phyloP scores from a whole-genome alignment of 495 filamentous ascomycete genomes.

The Penicillium paxilli region DNA sequence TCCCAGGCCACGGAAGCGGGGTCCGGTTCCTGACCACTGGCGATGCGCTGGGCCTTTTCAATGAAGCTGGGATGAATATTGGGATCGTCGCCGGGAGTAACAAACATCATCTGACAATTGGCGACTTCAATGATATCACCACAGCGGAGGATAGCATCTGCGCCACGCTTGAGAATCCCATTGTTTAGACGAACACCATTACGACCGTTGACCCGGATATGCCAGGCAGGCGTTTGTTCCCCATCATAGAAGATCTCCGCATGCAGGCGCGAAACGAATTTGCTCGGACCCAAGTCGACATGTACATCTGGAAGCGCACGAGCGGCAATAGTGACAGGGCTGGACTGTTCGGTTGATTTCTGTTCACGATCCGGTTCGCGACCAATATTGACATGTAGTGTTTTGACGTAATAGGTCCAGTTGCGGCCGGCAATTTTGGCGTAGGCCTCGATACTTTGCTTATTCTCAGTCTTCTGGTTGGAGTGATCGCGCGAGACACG shows the following conservation, averaged over 20 bases:
- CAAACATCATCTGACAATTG: conserved; percentile 97
- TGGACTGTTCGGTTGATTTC: conserved; percentile 43
- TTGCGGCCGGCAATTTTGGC: conserved; percentile 88
- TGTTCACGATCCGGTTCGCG: conserved; percentile 66
- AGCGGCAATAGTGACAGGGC: conserved; percentile 44
- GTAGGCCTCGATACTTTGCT: conserved; percentile 78
- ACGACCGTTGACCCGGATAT: conserved; percentile 80
- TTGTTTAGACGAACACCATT: conserved; percentile 88
- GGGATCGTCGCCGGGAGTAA: conserved; percentile 67
- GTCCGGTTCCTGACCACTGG: conserved; percentile 43
- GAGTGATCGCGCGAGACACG: conserved; percentile 73
- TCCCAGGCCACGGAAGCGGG: conserved; percentile 33
- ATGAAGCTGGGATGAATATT: conserved; percentile 59
- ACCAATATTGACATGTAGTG: conserved; percentile 79
- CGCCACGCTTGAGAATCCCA: conserved; percentile 59
- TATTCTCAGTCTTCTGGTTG: conserved; percentile 70
- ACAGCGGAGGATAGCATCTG: conserved; percentile 66
- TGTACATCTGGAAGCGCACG: conserved; percentile 60
- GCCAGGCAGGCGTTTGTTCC: conserved; percentile 65
- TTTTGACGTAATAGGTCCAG: conserved; percentile 94
- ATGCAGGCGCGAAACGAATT: conserved; percentile 86
- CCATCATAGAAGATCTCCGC: conserved; percentile 81
- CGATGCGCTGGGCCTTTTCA: conserved; percentile 48
- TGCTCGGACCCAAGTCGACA: conserved; percentile 91
- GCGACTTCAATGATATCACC: conserved; percentile 89